Conservation (phyloP, 345 rosid genomes). For the Geranium rotundifolium region DNA sequence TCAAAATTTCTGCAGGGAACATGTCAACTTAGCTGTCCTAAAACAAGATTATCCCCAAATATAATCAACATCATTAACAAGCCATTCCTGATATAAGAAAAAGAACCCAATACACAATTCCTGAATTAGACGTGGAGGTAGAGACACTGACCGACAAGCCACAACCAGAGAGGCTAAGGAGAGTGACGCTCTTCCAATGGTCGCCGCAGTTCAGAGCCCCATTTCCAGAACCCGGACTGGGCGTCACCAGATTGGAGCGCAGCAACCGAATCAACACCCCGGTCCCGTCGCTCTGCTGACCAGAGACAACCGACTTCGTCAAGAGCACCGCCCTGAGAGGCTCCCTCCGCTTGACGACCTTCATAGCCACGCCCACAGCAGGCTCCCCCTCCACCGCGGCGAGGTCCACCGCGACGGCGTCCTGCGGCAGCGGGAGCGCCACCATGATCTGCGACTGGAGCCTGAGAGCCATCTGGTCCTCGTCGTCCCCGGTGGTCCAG, state of each 20-base stretch:
- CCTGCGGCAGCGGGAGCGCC: slow-evolving; percentile 83
- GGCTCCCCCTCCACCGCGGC: slow-evolving; percentile 17
- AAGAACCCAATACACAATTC: not conserved
- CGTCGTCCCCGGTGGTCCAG: slow-evolving; percentile 84
- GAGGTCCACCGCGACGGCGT: slow-evolving; percentile 55
- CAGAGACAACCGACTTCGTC: slow-evolving; percentile 60
- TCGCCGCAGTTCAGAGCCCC: slow-evolving; percentile 33
- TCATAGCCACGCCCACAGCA: slow-evolving; percentile 56
- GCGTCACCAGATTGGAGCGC: slow-evolving; percentile 36
- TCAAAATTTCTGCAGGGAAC: too few species aligned
- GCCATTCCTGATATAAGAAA: too few species aligned
- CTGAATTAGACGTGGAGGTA: not conserved
- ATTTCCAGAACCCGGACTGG: slow-evolving; percentile 24
- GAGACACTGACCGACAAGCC: slow-evolving; percentile 44
- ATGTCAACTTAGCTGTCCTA: too few species aligned
- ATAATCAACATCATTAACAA: too few species aligned
- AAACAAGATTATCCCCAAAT: too few species aligned
- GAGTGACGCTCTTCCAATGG: slow-evolving; percentile 74
- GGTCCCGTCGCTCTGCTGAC: slow-evolving; percentile 77
- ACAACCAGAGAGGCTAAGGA: slow-evolving; percentile 63
- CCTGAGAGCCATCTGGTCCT: slow-evolving; percentile 78
- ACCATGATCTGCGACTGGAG: slow-evolving; percentile 92
- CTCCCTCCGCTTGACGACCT: slow-evolving; percentile 74
- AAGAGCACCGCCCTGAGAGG: slow-evolving; percentile 53
- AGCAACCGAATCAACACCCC: slow-evolving; percentile 64